phyloP scores from a whole-genome alignment of 140 eudicot genomes.

The Flaveria floridana region DNA sequence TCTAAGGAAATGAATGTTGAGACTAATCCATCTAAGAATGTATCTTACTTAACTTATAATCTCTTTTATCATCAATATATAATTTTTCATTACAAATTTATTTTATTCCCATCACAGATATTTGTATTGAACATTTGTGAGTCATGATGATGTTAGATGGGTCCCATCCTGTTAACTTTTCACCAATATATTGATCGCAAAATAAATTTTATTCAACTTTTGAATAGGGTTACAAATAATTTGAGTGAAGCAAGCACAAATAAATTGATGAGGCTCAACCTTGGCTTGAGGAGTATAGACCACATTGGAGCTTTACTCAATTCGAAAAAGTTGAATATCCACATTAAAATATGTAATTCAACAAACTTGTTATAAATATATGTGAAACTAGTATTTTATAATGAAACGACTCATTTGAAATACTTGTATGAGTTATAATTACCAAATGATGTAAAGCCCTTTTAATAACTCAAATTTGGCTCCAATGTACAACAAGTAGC shows the following conservation, averaged over 20 bases:
- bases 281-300: not conserved
- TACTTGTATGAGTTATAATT: too few relatives aligned
- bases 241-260: not conserved
- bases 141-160: not conserved
- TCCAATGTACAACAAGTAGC: too few relatives aligned
- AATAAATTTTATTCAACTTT: not conserved
- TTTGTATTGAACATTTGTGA: not conserved
- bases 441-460: too few relatives aligned
- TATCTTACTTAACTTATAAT: not conserved
- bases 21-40: not conserved
- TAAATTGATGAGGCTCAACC: not conserved
- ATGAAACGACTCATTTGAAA: too few relatives aligned
- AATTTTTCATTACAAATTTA: not conserved
- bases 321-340: too few relatives aligned
- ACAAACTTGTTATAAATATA: too few relatives aligned
- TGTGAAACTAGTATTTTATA: too few relatives aligned
- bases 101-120: too few relatives aligned
- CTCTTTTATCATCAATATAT: not conserved
- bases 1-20: not conserved
- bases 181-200: not conserved
- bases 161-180: constrained; percentile 2
- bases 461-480: too few relatives aligned
- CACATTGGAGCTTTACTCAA: not conserved
- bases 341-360: too few relatives aligned
- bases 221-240: not conserved